Conservation (phyloP, 352 stramenopile species). For the Phytophthora europaea region DNA sequence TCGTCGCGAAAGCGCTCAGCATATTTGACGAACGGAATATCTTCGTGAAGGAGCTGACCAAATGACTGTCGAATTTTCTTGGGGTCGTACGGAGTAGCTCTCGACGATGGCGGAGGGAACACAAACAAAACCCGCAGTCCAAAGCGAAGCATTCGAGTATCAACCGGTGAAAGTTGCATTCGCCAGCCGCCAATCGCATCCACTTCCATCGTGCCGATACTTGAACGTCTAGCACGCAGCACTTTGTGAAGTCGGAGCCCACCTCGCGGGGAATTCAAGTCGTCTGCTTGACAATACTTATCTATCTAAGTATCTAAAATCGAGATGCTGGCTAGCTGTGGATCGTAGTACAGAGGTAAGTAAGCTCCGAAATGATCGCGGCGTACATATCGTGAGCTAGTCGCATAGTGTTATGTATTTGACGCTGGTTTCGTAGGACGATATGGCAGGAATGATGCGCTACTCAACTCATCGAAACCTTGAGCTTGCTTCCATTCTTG, state of each 20-base stretch:
- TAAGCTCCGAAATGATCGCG: background rate
- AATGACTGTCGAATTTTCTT: slow-evolving; percentile 6
- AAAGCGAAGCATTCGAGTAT: slow-evolving; percentile 11
- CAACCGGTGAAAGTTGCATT: slow-evolving; percentile 4
- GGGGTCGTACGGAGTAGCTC: background rate
- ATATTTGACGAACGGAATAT: slow-evolving; percentile 5
- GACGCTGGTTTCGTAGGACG: background rate
- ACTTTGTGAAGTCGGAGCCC: background rate
- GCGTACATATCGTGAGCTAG: background rate
- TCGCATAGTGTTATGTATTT: background rate
- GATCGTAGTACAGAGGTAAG: no score
- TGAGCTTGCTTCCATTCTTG: slow-evolving; percentile 26
- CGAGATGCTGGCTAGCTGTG: no score
- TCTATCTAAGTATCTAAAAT: background rate
- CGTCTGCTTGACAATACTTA: slow-evolving; percentile 1
- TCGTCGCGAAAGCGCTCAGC: background rate
- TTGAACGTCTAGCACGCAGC: background rate
- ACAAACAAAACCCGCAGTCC: slow-evolving; percentile 3
- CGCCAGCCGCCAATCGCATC: background rate
- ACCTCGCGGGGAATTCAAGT: background rate
- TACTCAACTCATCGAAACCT: slow-evolving; percentile 18
- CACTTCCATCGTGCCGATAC: background rate
- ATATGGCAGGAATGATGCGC: slow-evolving; percentile 5
- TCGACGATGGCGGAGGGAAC: background rate
- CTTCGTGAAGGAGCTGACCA: slow-evolving; percentile 4